Percentiles rank a stretch among this genome's conserved stretches.
Evolutionary conservation across 108 stramenopile genomes (phyloP).

Genomic region (Parietichytrium sp.): DNA sequence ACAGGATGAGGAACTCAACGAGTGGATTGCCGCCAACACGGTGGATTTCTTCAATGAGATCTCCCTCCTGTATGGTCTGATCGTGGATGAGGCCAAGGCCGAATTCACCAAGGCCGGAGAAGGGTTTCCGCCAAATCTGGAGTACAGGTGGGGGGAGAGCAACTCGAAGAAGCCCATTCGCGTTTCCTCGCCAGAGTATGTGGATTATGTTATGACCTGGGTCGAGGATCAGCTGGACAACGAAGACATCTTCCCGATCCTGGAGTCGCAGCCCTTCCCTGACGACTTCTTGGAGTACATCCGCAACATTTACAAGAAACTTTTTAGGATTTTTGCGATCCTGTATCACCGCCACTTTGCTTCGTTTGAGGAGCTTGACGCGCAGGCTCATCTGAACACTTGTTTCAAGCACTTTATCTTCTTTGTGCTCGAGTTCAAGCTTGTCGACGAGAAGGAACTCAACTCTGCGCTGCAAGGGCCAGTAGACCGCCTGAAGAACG

Average conservation of each 20-base stretch:
- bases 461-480: neutral
- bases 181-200: slow-evolving; percentile 53
- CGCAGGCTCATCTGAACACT: slow-evolving; percentile 64
- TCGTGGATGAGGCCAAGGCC: slow-evolving; percentile 34
- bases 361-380: slow-evolving; percentile 53
- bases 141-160: slow-evolving; percentile 49
- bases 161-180: neutral
- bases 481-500: neutral
- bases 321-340: slow-evolving; percentile 63
- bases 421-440: slow-evolving; percentile 57
- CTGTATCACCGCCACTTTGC: slow-evolving; percentile 59
- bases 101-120: slow-evolving; percentile 35
- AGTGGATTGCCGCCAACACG: slow-evolving; percentile 44
- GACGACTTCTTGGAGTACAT: slow-evolving; percentile 51
- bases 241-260: slow-evolving; percentile 41
- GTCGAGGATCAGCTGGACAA: slow-evolving; percentile 65
- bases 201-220: slow-evolving; percentile 65
- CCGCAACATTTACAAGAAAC: slow-evolving; percentile 54
- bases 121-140: slow-evolving; percentile 45
- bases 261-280: slow-evolving; percentile 44
- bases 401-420: slow-evolving; percentile 70
- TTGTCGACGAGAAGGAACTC: slow-evolving; percentile 45
- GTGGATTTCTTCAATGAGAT: slow-evolving; percentile 69
- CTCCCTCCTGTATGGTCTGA: slow-evolving; percentile 56
- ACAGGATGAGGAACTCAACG: slow-evolving; percentile 27